phyloP scores from a whole-genome alignment of 148 eudicot genomes.

The Talinum fruticosum region DNA sequence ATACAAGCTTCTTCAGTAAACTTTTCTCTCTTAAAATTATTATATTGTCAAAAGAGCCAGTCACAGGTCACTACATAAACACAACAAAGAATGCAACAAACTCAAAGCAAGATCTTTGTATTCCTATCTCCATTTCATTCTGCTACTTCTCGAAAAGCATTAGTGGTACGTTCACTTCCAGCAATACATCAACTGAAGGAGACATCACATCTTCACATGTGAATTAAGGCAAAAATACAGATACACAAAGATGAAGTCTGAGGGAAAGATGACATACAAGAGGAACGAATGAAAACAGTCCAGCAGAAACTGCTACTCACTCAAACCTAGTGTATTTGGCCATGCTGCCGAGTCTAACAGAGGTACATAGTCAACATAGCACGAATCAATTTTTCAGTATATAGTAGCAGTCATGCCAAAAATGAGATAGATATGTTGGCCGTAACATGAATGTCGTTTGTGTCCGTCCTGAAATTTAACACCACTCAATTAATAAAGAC shows the following conservation, averaged over 20 bases:
- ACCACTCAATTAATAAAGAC: neutral
- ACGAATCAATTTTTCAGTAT: neutral
- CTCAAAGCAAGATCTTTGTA: neutral
- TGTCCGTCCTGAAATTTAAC: neutral
- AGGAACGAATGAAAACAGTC: neutral
- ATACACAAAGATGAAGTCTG: neutral
- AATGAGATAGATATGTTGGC: neutral
- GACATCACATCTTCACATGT: no score
- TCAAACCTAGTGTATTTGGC: constrained; percentile 10
- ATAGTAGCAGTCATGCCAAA: constrained; percentile 1
- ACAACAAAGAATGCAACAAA: neutral
- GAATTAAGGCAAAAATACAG: neutral
- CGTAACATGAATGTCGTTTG: neutral
- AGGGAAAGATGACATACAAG: neutral
- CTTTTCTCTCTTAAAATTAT: no score
- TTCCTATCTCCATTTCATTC: neutral
- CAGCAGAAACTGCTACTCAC: constrained; percentile 2
- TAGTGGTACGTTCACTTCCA: neutral
- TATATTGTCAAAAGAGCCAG: no score
- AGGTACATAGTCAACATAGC: neutral
- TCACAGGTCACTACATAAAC: no score
- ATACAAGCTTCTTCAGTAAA: no score
- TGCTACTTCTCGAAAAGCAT: neutral
- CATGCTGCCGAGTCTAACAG: neutral
- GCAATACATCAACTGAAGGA: neutral